phyloP scores from a whole-genome alignment of 2,329 filamentous ascomycete species.

The Alternaria longipes region DNA sequence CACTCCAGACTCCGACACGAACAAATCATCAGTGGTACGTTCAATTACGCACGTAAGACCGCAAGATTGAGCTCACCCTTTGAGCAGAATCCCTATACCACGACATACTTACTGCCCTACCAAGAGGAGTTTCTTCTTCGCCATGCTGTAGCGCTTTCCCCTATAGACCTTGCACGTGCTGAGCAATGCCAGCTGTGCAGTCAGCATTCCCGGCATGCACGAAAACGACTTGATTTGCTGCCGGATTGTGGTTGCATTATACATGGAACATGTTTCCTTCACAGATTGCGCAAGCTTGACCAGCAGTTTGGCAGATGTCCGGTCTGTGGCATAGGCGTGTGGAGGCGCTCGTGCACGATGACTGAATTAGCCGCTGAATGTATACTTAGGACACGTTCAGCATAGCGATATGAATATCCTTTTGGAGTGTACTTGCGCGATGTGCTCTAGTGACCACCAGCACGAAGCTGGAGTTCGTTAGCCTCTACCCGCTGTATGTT shows the following conservation, averaged over 20 bases:
- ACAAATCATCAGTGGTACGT: neutral
- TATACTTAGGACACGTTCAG: neutral
- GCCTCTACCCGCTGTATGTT: neutral
- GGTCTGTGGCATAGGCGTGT: slow-evolving; percentile 9
- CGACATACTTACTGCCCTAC: neutral
- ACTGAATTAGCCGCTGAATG: neutral
- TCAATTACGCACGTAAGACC: neutral
- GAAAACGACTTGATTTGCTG: neutral
- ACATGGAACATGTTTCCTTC: slow-evolving; percentile 15
- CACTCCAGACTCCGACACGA: neutral
- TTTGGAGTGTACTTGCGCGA: neutral
- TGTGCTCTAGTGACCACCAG: neutral
- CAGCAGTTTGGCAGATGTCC: slow-evolving; percentile 14
- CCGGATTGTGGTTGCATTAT: slow-evolving; percentile 7
- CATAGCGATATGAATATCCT: no score
- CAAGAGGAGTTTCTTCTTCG: slow-evolving; percentile 12
- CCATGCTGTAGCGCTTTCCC: slow-evolving; percentile 5
- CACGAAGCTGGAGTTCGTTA: neutral
- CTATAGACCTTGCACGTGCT: neutral
- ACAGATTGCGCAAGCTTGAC: slow-evolving; percentile 2
- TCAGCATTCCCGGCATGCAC: neutral
- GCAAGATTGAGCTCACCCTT: slow-evolving; percentile 13
- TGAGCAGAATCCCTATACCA: slow-evolving; percentile 5
- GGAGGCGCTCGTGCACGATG: slow-evolving; percentile 8
- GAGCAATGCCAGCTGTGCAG: slow-evolving; percentile 14